Conservation (phyloP, 176 grass and related monocot genomes). For the Lolium multiflorum region DNA sequence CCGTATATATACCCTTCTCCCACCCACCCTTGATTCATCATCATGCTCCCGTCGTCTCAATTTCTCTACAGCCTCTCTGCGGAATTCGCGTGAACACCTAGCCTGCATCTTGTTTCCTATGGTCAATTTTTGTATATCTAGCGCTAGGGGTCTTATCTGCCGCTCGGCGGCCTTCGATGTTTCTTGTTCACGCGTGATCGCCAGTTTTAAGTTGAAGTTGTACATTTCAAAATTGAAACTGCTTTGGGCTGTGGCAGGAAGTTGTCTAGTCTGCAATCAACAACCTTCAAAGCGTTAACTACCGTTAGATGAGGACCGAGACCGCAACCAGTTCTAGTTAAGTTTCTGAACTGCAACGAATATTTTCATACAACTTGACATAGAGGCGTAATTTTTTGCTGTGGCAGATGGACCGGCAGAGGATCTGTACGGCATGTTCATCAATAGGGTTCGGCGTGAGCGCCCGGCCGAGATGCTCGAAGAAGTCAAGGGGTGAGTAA, state of each 20-base stretch:
- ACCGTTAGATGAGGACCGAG: neutral
- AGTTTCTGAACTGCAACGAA: too few species aligned
- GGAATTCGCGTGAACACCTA: slow-evolving; percentile 28
- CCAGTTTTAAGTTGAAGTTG: too few species aligned
- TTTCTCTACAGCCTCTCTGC: neutral
- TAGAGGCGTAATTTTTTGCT: neutral
- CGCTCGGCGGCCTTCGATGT: neutral
- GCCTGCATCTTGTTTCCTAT: neutral
- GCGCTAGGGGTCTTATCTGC: neutral
- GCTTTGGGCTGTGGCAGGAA: neutral
- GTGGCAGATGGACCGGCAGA: slow-evolving; percentile 89
- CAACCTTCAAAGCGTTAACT: neutral
- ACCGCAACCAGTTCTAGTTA: too few species aligned
- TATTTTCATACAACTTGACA: neutral
- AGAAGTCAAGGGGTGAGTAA: slow-evolving; percentile 74
- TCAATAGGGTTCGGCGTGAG: slow-evolving; percentile 82
- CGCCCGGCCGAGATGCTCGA: slow-evolving; percentile 71
- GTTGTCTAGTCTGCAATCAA: neutral
- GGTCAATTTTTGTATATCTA: neutral
- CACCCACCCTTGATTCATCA: neutral
- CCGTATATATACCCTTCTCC: neutral
- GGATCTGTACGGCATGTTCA: slow-evolving; percentile 90
- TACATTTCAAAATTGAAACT: neutral
- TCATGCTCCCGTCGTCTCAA: neutral
- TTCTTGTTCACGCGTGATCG: neutral